Conservation (phyloP, 352 stramenopile genomes). For the Pythium pyrilobum region DNA sequence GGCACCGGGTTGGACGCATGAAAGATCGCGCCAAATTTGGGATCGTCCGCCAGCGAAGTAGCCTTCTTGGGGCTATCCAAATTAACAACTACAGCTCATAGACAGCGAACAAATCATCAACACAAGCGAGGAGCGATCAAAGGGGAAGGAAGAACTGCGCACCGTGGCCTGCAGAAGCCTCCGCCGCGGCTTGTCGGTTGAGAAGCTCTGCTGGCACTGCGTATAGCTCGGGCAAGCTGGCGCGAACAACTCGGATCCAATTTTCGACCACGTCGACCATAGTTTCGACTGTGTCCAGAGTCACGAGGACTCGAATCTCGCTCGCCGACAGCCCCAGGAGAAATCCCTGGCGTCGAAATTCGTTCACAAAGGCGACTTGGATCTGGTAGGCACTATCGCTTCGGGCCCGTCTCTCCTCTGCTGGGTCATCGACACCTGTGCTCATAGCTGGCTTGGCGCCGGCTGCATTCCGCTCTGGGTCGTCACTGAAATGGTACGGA, state of each 20-base stretch:
- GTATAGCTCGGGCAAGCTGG: slow-evolving; percentile 38
- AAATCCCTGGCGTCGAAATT: slow-evolving; percentile 48
- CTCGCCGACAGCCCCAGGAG: slow-evolving; percentile 48
- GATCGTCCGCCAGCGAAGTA: slow-evolving; percentile 63
- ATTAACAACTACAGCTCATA: slow-evolving; percentile 6
- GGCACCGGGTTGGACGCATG: slow-evolving; percentile 16
- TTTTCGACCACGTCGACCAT: slow-evolving; percentile 62
- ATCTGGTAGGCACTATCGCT: slow-evolving; percentile 4
- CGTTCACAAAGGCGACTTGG: slow-evolving; percentile 33
- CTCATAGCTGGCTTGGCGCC: background rate
- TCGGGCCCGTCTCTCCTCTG: background rate
- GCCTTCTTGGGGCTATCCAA: slow-evolving; percentile 48
- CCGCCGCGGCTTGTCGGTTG: background rate
- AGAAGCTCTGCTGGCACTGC: slow-evolving; percentile 16
- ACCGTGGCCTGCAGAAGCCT: slow-evolving; percentile 1
- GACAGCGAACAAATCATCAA: background rate
- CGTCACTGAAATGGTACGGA: slow-evolving; percentile 64
- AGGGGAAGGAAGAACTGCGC: background rate
- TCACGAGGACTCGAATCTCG: slow-evolving; percentile 56
- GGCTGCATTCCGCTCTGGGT: slow-evolving; percentile 18
- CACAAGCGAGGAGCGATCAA: too few relatives aligned
- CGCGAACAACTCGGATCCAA: slow-evolving; percentile 46
- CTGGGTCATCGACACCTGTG: too few relatives aligned
- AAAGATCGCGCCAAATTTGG: slow-evolving; percentile 64
- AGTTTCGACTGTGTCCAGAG: slow-evolving; percentile 49